Percentiles rank a stretch among this genome's conserved stretches.
Evolutionary conservation across 768 basidiomycete genomes (phyloP).

Genomic region (Phanerochaete carnosa): DNA sequence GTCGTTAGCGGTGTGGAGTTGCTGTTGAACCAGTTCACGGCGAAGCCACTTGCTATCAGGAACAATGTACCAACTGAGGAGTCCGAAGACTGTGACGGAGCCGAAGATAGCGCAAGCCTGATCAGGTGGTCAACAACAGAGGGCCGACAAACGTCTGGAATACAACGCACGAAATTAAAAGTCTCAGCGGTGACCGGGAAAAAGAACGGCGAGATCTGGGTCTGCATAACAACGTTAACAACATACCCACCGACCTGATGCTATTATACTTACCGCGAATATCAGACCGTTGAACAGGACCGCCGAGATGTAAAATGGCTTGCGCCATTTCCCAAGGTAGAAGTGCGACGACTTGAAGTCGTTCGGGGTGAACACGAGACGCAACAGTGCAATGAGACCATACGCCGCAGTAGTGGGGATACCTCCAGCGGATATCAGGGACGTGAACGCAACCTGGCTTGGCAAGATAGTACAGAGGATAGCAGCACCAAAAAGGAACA

Average conservation of each 20-base stretch:
- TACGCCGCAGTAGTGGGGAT: conserved; percentile 89
- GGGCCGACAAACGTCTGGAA: background rate
- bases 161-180: conserved; percentile 78
- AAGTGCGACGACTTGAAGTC: conserved; percentile 74
- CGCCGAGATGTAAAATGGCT: conserved; percentile 66
- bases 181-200: conserved; percentile 75
- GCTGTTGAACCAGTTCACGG: conserved; percentile 9
- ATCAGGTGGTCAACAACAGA: background rate
- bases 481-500: conserved; percentile 70
- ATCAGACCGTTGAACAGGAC: conserved; percentile 71
- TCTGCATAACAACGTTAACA: conserved; percentile 37
- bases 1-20: background rate
- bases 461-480: conserved; percentile 88
- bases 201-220: conserved; percentile 82
- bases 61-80: conserved; percentile 75
- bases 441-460: conserved; percentile 89
- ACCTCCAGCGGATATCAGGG: conserved; percentile 81
- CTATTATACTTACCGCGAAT: conserved; percentile 55
- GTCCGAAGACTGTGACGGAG: conserved; percentile 71
- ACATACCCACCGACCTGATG: background rate
- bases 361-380: conserved; percentile 74
- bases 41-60: conserved; percentile 81
- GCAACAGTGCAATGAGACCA: conserved; percentile 73
- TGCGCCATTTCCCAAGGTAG: conserved; percentile 61
- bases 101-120: conserved; percentile 80